phyloP scores from a whole-genome alignment of 805 yeast genomes.

The Debaryomyces prosopidis region DNA sequence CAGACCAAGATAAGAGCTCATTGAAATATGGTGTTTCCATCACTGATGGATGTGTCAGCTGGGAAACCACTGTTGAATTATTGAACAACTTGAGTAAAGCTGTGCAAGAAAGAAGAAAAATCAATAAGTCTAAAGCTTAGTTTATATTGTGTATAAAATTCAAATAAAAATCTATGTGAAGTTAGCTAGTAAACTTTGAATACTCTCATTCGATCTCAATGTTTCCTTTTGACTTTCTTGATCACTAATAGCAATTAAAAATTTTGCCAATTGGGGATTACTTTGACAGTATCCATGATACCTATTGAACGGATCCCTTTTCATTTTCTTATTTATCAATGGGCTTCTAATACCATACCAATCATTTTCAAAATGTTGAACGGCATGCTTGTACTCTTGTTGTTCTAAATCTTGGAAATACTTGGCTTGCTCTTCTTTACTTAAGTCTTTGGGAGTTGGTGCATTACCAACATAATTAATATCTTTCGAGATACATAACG shows the following conservation, averaged over 20 bases:
- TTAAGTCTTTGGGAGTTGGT: conserved; percentile 47
- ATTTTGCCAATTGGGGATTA: conserved; percentile 19
- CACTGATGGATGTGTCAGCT: conserved; percentile 94
- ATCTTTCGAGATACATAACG: conserved; percentile 38
- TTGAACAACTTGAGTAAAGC: conserved; percentile 78
- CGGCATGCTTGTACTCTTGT: conserved; percentile 56
- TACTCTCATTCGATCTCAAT: conserved; percentile 4
- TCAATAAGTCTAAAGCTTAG: conserved; percentile 11
- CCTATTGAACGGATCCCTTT: conserved; percentile 59
- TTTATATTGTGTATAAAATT: neutral
- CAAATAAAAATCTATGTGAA: conserved; percentile 7
- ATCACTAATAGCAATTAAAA: conserved; percentile 13
- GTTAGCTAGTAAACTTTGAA: conserved; percentile 6
- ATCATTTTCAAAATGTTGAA: conserved; percentile 52
- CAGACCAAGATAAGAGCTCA: conserved; percentile 49
- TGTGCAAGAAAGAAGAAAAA: conserved; percentile 74
- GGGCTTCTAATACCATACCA: conserved; percentile 55
- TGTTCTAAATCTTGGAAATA: conserved; percentile 50
- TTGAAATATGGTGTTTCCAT: conserved; percentile 92
- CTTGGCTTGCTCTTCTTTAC: conserved; percentile 15
- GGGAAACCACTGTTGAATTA: conserved; percentile 86
- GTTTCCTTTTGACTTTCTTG: neutral
- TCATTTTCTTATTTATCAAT: conserved; percentile 46
- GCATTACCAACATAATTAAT: conserved; percentile 57
- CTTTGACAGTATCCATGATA: conserved; percentile 34